Evolutionary conservation across 768 basidiomycete genomes (phyloP), one percentile per base, ranked within the genome.

Genomic region (Lentinula boryana): DNA sequence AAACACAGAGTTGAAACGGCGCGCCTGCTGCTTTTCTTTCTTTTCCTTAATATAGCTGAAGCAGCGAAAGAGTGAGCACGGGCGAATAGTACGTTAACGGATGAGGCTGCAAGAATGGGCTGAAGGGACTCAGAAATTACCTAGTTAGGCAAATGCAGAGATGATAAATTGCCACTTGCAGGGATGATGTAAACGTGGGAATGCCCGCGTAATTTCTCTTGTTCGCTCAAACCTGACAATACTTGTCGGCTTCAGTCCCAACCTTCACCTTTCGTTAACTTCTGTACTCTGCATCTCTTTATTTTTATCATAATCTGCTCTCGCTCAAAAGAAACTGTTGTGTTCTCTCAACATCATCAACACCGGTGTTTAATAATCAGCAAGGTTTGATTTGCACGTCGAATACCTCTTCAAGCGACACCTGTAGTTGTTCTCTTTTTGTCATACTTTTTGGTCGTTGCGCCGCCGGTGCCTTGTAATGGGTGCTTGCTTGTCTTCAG

Each of bases 401-500:
- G 6, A 50, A 18, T 15, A 50, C 56, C 21, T 36, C 31, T 48
- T 13, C 21, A 27, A 23, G 56, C 43, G 46, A 58, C 32, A 48
- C 57, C 48, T 49, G 1, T 49, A 8, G 44, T 50, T 5, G 10
- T 21, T 58, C 10, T 27, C 23, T 8, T 54, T n/a, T 18, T 36
- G 16, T 32, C 7, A 8, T 15, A 5, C 9, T 18, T 41, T 41
- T 16, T 33, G 10, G 33, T 5, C 12, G 13, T 23, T 23, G 7
- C 15, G 16, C 51, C 27, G 23, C 27, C 53, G 23, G 15, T 57
- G 15, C 2, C 27, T 57, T 15, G n/a, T 38, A 41, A 91, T 93
- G 90, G 93, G 94, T 62, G 82, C 83, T 40, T 95, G 93, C 71
- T 74, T 93, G 68, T 94, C 93, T 27, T 77, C 88, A 10, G 72